Percentiles rank a stretch among this genome's conserved stretches.
Evolutionary conservation across 371 early-diverging fungal genomes (phyloP).

Genomic region (Basidiobolus meristosporus): DNA sequence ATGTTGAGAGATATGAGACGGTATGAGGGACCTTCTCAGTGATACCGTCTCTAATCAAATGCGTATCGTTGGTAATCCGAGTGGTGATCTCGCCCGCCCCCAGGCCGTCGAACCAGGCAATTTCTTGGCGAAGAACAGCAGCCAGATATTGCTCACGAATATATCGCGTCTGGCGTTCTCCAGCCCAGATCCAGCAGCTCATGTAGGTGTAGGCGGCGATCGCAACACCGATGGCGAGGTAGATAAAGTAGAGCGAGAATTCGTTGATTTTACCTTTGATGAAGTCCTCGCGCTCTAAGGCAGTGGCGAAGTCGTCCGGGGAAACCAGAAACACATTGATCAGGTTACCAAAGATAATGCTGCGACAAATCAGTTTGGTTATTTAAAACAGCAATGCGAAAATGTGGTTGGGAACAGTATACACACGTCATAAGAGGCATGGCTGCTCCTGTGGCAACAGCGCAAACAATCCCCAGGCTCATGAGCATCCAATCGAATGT

Average conservation of each 20-base stretch:
- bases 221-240: constrained; percentile 35
- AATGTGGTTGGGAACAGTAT: background rate
- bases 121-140: constrained; percentile 72
- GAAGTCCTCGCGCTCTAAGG: too few species aligned
- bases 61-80: constrained; percentile 56
- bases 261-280: constrained; percentile 1
- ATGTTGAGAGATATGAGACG: constrained; percentile 42
- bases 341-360: constrained; percentile 20
- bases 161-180: constrained; percentile 15
- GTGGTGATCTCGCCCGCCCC: constrained; percentile 45
- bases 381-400: constrained; percentile 22
- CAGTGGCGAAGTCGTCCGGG: background rate
- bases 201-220: constrained; percentile 11
- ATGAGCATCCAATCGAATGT: too few species aligned
- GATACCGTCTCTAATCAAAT: constrained; percentile 70
- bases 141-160: constrained; percentile 48
- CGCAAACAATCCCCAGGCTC: too few species aligned
- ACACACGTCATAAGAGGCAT: too few species aligned
- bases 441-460: too few species aligned
- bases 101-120: constrained; percentile 76
- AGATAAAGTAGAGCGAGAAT: constrained; percentile 34
- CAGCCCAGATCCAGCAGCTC: constrained; percentile 10
- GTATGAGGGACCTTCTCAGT: constrained; percentile 66
- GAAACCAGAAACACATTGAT: constrained; percentile 8
- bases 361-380: constrained; percentile 27